Base-by-base conservation (phyloP, 192 early-diverging fungal genomes). In the Coemansia sp. region DNA sequence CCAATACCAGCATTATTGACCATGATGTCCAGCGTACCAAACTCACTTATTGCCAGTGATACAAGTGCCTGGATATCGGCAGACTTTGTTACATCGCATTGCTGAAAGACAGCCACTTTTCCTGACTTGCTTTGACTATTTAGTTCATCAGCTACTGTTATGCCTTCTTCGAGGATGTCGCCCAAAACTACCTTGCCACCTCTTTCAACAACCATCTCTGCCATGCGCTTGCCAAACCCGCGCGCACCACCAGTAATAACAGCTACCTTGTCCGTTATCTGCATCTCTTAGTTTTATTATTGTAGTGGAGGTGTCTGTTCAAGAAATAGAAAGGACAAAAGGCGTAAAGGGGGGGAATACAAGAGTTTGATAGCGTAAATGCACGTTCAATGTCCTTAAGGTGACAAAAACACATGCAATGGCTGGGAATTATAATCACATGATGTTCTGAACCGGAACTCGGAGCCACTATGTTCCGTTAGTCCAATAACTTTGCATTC, bases 161-260 rank as follows among this genome's bases (percentile, higher is more conserved):
- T 49, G 27, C 78, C 77, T 51, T 83, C 81, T 18, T 61, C 75
- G 21, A 83, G 73, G 52, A 90, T 70, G 50, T 90, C 88, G 51
- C 80, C 87, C 27, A 90, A 64, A 7, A 88, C 87, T 27, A 90
- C 83, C 44, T 83, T 83, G 58, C 77, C 86, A 16, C 88, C 88
- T 66, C 84, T 84, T 44, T 74, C 70, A 24, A 83, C 75, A 10
- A 91, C 65, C 26, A 78, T 58, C 64, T 84, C 72, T 2, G 87
- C 84, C 24, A 89, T 78, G 1, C 84, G 84, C 57, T 82, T 84
- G 48, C 89, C 89, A 52, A 89, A 85, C 26, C 89, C 89, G 1
- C 86, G 85, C 10, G 88, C 81, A 9, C 78, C 85, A 24, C 89
- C 89, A 16, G 89, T 91, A 64, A 91, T 85, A 55, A 91, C 77